Evolutionary conservation across 2,329 filamentous ascomycete species (phyloP), one percentile per base, ranked within the genome.

Genomic region (Hypoxylon sp.): DNA sequence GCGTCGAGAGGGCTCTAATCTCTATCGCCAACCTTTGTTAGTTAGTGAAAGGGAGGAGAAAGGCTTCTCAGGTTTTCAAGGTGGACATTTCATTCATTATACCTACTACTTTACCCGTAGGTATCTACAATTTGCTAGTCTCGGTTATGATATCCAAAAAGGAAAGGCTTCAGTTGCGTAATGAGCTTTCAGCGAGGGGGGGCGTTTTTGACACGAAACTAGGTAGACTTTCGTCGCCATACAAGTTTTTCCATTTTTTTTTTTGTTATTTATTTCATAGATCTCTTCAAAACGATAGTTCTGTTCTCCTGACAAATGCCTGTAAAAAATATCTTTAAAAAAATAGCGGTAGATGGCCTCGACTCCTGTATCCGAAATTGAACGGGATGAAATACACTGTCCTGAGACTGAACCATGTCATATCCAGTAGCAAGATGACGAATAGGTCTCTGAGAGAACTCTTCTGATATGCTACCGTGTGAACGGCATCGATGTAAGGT

Each of bases 361-460:
- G 58, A 63, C 57, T 60, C 57, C 60, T 48, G 49, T 27, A 21
- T 24, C 38, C 26, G 11, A 27, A 3, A 51, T 27, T 29, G 26
- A 55, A 52, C 38, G 20, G 45, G 41, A 40, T 35, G 15, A 45
- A 41, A 54, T 54, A 53, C 55, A 58, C 45, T 48, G 56, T 63
- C 60, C 57, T 60, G 60, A 55, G 60, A 63, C 57, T 56, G 51
- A 46, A 41, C 49, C 53, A 52, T n/a, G n/a, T n/a, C n/a, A 40
- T 63, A 52, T 53, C 53, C 53, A 43, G 46, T 54, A 41, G 21
- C 13, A 41, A 24, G 20, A 57, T 48, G 23, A 57, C 46, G 23
- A 56, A 37, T 42, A 43, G 38, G 31, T 17, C 41, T 48, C 41
- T 23, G 46, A 40, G 31, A 23, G 50, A 27, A 47, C 47, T 33